Conservation (phyloP, 768 basidiomycete genomes). For the Collybiopsis luxurians region DNA sequence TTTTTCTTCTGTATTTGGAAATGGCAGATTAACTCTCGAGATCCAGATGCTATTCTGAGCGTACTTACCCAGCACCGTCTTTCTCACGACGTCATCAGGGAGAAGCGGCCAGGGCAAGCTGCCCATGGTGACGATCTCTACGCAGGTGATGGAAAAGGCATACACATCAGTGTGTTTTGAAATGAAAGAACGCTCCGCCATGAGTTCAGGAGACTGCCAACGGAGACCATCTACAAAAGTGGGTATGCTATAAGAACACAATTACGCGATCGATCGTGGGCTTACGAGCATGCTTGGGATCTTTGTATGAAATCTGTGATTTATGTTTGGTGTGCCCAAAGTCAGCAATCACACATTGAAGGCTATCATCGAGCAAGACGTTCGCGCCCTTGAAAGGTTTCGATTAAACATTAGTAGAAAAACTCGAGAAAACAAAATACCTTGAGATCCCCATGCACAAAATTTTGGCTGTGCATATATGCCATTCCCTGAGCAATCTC, state of each 20-base stretch:
- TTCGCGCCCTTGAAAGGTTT: constrained; percentile 41
- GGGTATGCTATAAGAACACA: background rate
- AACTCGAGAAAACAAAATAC: constrained; percentile 1
- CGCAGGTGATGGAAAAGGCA: constrained; percentile 41
- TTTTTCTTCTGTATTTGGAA: background rate
- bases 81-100: constrained; percentile 25
- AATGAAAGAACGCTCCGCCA: constrained; percentile 19
- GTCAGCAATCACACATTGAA: constrained; percentile 48
- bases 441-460: constrained; percentile 56
- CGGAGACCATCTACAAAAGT: constrained; percentile 31
- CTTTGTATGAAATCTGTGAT: constrained; percentile 40
- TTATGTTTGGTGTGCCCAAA: constrained; percentile 54
- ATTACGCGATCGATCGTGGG: background rate
- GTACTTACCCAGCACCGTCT: constrained; percentile 25
- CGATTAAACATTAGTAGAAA: background rate
- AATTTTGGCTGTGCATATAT: constrained; percentile 39
- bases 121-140: constrained; percentile 38
- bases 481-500: constrained; percentile 53
- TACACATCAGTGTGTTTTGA: constrained; percentile 40
- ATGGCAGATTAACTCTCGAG: background rate
- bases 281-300: constrained; percentile 24
- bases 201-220: constrained; percentile 45
- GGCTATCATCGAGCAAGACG: constrained; percentile 44
- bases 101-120: constrained; percentile 31
- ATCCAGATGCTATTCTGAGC: too few species aligned